Conservation (phyloP, 768 basidiomycete species). For the Mycena crocata region DNA sequence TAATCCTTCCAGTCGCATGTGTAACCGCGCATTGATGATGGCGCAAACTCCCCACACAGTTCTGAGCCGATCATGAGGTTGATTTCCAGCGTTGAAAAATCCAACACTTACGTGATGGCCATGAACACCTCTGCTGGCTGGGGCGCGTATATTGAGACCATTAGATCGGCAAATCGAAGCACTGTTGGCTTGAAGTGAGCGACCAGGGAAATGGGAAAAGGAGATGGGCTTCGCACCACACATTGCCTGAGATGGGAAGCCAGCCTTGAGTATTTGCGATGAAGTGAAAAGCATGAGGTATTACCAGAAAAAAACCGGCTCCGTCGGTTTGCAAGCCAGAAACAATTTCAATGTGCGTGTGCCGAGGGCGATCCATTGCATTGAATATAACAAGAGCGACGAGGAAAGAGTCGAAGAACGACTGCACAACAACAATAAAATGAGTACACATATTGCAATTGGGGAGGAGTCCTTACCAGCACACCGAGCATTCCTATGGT, state of each 20-base stretch:
- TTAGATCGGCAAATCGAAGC: neutral
- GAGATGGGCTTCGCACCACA: too few species aligned
- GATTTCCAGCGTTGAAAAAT: neutral
- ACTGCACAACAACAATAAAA: neutral
- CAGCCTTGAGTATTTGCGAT: too few species aligned
- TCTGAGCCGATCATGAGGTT: neutral
- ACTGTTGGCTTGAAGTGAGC: too few species aligned
- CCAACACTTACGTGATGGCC: constrained; percentile 4
- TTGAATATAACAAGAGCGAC: constrained; percentile 11
- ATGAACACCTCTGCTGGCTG: neutral
- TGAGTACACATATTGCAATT: neutral
- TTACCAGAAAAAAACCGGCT: constrained; percentile 17
- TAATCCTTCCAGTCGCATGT: constrained; percentile 23
- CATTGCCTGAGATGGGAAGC: neutral
- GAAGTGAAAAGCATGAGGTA: neutral
- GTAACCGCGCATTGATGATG: constrained; percentile 17
- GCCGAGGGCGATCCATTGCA: constrained; percentile 16
- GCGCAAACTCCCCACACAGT: constrained; percentile 5
- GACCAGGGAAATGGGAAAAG: too few species aligned
- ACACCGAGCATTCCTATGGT: neutral
- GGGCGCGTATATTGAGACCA: neutral
- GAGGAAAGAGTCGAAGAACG: constrained; percentile 9
- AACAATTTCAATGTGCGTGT: constrained; percentile 3
- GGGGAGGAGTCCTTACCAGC: neutral
- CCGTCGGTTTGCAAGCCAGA: constrained; percentile 17